phyloP scores from a whole-genome alignment of 495 filamentous ascomycete genomes.

The Aspergillus taichungensis region DNA sequence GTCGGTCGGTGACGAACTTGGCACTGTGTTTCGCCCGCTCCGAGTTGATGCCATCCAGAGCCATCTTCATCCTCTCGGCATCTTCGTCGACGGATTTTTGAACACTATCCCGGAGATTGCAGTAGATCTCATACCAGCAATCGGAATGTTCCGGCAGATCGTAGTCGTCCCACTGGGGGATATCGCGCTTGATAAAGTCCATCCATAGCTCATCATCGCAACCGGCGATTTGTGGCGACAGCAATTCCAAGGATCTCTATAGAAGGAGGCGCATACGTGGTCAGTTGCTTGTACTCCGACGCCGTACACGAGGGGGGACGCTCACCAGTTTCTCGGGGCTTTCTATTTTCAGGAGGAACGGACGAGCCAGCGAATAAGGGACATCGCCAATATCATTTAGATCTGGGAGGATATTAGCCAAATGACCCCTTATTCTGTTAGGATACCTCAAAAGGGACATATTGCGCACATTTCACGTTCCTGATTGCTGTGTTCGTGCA shows the following conservation, averaged over 20 bases:
- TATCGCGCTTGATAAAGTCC: conserved; percentile 58
- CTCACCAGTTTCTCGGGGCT: conserved; percentile 58
- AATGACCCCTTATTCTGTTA: not conserved
- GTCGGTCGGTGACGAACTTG: conserved; percentile 32
- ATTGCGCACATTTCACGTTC: conserved; percentile 34
- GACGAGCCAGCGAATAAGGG: conserved; percentile 50
- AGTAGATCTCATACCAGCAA: conserved; percentile 60
- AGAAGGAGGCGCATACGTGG: not conserved
- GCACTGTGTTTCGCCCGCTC: conserved; percentile 39
- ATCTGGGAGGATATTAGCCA: conserved; percentile 18
- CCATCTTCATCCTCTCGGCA: conserved; percentile 38
- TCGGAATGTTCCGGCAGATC: conserved; percentile 46
- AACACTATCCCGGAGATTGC: conserved; percentile 34
- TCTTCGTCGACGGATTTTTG: conserved; percentile 40
- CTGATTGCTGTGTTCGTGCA: conserved; percentile 37
- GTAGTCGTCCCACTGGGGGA: conserved; percentile 50
- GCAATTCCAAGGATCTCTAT: conserved; percentile 50
- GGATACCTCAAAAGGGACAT: not conserved
- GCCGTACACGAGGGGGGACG: not conserved
- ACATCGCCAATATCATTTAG: conserved; percentile 56
- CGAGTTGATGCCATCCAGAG: conserved; percentile 40
- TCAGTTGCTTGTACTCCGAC: not conserved
- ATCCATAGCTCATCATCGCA: conserved; percentile 58
- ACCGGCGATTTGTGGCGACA: conserved; percentile 55
- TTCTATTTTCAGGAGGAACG: conserved; percentile 53